These are phyloP conservation scores for Paramecium octaurelia DNA, from an alignment of 73 alveolate species.

Conservation along the genomic window DNA sequence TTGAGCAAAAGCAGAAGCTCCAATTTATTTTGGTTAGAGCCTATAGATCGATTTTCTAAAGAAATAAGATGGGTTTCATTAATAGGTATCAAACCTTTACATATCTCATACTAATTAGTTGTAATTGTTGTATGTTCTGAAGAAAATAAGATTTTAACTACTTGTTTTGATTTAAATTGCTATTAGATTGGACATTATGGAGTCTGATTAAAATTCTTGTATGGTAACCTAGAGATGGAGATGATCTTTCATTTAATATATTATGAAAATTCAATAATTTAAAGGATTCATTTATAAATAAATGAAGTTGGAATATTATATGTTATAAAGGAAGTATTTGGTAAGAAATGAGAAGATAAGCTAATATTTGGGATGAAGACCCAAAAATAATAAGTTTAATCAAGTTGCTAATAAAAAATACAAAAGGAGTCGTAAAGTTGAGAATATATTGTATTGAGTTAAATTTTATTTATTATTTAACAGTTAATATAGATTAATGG, in stretches of 20 bases:
- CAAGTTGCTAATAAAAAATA: not conserved
- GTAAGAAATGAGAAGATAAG: not conserved
- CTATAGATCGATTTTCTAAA: not conserved
- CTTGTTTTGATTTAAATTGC: not conserved
- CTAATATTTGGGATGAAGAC: not conserved
- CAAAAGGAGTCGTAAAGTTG: not conserved
- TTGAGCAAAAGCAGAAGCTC: not conserved
- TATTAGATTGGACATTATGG: not conserved
- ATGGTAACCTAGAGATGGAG: not conserved
- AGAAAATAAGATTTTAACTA: not conserved
- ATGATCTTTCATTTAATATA: not conserved
- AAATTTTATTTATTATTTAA: not conserved
- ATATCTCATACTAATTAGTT: not conserved
- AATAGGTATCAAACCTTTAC: not conserved
- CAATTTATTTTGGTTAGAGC: not conserved
- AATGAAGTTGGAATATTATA: not conserved
- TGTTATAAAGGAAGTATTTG: not conserved
- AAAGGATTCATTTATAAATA: not conserved
- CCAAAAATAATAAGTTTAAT: not conserved
- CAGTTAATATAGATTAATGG: slow-evolving; percentile 42
- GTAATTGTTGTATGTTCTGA: not conserved
- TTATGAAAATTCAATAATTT: not conserved
- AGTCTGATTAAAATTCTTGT: not conserved
- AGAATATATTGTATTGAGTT: not conserved
- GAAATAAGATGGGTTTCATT: not conserved